Percentiles rank a stretch among this genome's conserved stretches.
Evolutionary conservation across 225 moss, liverwort and hornwort species (phyloP).

Genomic region (Bryoerythrophyllum caledonicum): DNA sequence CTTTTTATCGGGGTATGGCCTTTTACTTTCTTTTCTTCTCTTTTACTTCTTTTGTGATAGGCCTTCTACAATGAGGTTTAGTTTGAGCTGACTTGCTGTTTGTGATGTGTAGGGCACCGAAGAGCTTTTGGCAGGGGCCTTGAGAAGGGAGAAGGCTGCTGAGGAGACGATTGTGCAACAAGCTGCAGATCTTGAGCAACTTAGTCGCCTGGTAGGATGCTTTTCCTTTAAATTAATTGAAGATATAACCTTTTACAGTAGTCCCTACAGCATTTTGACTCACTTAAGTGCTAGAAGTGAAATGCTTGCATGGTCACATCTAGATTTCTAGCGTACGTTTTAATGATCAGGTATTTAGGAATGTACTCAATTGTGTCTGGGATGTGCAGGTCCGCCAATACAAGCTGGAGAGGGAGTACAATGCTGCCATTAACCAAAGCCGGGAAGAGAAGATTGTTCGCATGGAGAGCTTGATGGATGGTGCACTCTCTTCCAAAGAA

Average conservation of each 20-base stretch:
- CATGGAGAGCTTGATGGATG: constrained; percentile 73
- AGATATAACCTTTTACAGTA: not conserved
- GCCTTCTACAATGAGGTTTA: not conserved
- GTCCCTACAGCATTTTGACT: not conserved
- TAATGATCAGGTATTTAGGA: not conserved
- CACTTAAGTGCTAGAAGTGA: not conserved
- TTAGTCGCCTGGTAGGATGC: constrained; percentile 70
- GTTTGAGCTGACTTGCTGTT: not conserved
- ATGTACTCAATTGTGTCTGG: not conserved
- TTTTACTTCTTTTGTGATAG: not conserved
- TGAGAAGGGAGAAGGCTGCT: constrained; percentile 67
- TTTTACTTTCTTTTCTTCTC: not conserved
- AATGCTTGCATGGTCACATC: not conserved
- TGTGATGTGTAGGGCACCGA: constrained; percentile 48
- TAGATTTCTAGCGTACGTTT: not conserved
- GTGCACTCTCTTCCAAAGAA: constrained; percentile 51
- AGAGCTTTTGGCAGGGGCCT: constrained; percentile 59
- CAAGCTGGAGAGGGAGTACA: constrained; percentile 82
- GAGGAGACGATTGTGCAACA: constrained; percentile 64
- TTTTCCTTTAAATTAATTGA: not conserved
- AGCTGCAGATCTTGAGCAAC: constrained; percentile 80
- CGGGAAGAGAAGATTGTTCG: constrained; percentile 79
- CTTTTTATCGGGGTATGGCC: too few relatives aligned
- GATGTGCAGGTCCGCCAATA: constrained; percentile 72
- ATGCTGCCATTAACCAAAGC: constrained; percentile 67